phyloP scores from a whole-genome alignment of 352 stramenopile species.

The Peronosclerospora sorghi region DNA sequence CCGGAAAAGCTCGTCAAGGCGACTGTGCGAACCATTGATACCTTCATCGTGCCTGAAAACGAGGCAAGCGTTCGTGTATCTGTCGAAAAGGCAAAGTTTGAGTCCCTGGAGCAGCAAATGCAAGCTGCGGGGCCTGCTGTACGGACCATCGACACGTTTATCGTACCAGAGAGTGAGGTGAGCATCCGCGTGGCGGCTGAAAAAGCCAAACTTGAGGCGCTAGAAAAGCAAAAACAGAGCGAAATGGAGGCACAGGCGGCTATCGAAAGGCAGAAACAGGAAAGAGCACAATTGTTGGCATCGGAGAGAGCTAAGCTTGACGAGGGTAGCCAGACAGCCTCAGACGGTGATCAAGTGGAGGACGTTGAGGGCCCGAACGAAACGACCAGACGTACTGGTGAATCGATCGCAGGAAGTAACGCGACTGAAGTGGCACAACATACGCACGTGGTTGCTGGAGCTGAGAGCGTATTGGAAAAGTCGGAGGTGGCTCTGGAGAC shows the following conservation, averaged over 20 bases:
- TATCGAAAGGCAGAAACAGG: slow-evolving; percentile 15
- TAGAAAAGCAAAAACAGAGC: slow-evolving; percentile 31
- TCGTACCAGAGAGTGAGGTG: slow-evolving; percentile 22
- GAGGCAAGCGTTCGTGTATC: slow-evolving; percentile 24
- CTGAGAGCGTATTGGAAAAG: no score
- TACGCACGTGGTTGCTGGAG: no score
- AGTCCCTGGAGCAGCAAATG: slow-evolving; percentile 30
- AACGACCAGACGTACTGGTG: no score
- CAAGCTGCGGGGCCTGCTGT: slow-evolving; percentile 6
- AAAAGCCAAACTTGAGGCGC: slow-evolving; percentile 29
- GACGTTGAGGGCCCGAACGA: background rate
- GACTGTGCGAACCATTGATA: slow-evolving; percentile 19
- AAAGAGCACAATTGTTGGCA: slow-evolving; percentile 5
- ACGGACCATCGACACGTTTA: slow-evolving; percentile 28
- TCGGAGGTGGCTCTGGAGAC: no score
- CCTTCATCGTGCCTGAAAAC: slow-evolving; percentile 25
- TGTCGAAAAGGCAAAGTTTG: slow-evolving; percentile 29
- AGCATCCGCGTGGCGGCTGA: slow-evolving; percentile 29
- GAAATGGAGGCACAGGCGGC: slow-evolving; percentile 18
- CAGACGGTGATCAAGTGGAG: background rate
- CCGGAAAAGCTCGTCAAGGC: slow-evolving; percentile 1
- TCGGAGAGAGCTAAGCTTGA: slow-evolving; percentile 11
- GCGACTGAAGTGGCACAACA: no score
- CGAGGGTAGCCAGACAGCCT: background rate
- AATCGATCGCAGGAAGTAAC: no score